Evolutionary conservation across 228 moss, liverwort and hornwort genomes (phyloP).

Genomic region (Sphagnum magellanicum): DNA sequence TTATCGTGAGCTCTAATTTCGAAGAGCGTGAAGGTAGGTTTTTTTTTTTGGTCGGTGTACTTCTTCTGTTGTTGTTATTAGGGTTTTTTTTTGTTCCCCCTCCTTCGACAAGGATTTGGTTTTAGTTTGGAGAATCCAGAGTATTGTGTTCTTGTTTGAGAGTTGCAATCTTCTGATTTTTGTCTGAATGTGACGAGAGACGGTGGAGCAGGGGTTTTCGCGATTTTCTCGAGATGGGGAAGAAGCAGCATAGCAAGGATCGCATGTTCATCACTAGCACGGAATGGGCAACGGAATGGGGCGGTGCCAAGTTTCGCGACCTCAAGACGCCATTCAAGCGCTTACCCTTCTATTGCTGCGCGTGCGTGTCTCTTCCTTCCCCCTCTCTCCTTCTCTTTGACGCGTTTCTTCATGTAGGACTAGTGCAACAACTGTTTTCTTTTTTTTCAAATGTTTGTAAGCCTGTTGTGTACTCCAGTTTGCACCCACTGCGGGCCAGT

Average conservation of each 20-base stretch:
- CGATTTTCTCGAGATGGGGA: slow-evolving; percentile 53
- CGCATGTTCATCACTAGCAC: slow-evolving; percentile 97
- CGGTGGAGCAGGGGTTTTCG: neutral
- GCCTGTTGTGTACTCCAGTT: neutral
- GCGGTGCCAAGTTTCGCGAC: slow-evolving; percentile 81
- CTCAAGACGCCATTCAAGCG: slow-evolving; percentile 76
- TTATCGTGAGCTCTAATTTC: no score
- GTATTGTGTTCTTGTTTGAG: no score
- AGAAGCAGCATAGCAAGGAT: slow-evolving; percentile 99
- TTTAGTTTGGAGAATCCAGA: no score
- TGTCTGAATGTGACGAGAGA: no score
- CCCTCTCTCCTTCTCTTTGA: neutral
- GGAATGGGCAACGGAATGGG: slow-evolving; percentile 98
- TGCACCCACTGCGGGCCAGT: neutral
- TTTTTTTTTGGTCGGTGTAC: no score
- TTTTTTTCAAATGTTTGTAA: neutral
- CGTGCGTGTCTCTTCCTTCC: slow-evolving; percentile 18
- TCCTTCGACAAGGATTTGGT: no score
- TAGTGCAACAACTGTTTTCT: neutral
- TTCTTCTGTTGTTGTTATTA: no score
- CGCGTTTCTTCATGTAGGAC: neutral
- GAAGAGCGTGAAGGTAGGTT: no score
- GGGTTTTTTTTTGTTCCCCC: no score
- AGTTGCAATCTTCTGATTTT: no score
- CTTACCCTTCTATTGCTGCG: slow-evolving; percentile 93